These are phyloP conservation scores for Cordia subcordata DNA, from an alignment of 257 asterid genomes.

Conservation along the genomic window DNA sequence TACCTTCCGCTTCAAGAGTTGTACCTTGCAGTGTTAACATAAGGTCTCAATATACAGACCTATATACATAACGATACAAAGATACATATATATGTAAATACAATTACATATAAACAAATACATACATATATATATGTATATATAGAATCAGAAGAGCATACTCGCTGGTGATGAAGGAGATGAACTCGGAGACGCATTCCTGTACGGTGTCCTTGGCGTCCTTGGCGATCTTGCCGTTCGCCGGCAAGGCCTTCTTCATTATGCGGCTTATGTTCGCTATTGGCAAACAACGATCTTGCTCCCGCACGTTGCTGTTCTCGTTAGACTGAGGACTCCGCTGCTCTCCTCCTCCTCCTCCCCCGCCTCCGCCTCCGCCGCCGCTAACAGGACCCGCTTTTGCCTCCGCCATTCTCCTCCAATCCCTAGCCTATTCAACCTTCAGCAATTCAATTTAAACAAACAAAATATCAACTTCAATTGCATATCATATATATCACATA, in stretches of 20 bases:
- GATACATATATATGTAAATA: too few relatives aligned
- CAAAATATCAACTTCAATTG: background rate
- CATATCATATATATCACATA: too few relatives aligned
- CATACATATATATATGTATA: background rate
- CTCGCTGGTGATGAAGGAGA: constrained; percentile 74
- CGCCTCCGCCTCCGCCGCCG: too few relatives aligned
- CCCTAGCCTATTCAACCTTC: background rate
- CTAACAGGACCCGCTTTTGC: constrained; percentile 45
- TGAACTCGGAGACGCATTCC: constrained; percentile 76
- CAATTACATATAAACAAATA: background rate
- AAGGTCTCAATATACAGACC: too few relatives aligned
- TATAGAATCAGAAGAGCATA: background rate
- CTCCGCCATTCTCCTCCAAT: background rate
- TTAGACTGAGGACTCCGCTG: constrained; percentile 64
- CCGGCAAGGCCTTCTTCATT: constrained; percentile 72
- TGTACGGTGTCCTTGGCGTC: constrained; percentile 77
- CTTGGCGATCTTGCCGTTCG: constrained; percentile 67
- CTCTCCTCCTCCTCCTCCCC: too few relatives aligned
- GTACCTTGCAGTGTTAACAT: background rate
- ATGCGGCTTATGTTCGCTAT: constrained; percentile 70
- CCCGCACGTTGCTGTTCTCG: constrained; percentile 27
- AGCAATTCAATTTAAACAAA: background rate
- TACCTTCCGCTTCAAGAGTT: background rate
- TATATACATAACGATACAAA: too few relatives aligned
- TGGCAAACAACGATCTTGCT: constrained; percentile 68